Percentiles rank a stretch among this genome's conserved stretches.
phyloP scores from a whole-genome alignment of 176 grass and related monocot species.

The Oryza glumipatula region DNA sequence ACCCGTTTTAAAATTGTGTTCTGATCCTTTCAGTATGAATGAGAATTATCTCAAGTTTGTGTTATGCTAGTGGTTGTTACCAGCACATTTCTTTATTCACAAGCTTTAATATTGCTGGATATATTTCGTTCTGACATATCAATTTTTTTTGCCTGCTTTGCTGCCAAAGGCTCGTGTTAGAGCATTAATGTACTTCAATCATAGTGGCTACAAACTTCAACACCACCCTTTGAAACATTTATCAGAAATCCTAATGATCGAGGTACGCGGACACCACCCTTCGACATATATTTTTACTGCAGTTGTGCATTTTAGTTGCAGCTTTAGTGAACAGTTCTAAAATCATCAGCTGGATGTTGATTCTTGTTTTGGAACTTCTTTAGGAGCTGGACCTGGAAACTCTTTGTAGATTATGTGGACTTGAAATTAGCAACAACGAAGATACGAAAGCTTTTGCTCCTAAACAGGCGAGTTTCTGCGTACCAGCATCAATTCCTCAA shows the following conservation, averaged over 20 bases:
- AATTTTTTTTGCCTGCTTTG: slow-evolving; percentile 29
- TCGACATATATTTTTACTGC: slow-evolving; percentile 38
- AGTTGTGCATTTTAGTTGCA: slow-evolving; percentile 1
- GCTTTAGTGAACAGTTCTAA: neutral
- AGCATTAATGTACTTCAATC: slow-evolving; percentile 78
- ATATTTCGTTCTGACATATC: slow-evolving; percentile 23
- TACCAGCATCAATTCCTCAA: slow-evolving; percentile 46
- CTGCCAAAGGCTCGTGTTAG: slow-evolving; percentile 65
- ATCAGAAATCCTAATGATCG: slow-evolving; percentile 72
- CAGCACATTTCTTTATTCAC: slow-evolving; percentile 11
- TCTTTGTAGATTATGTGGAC: slow-evolving; percentile 71
- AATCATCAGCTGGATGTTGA: neutral
- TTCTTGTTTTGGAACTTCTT: slow-evolving; percentile 31
- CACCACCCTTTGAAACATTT: slow-evolving; percentile 63
- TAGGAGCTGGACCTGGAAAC: slow-evolving; percentile 76
- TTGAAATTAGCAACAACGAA: slow-evolving; percentile 62
- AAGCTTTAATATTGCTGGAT: slow-evolving; percentile 13
- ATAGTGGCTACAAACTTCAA: slow-evolving; percentile 82
- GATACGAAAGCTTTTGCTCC: slow-evolving; percentile 56
- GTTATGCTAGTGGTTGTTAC: neutral
- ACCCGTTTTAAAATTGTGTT: neutral
- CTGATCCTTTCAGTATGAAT: slow-evolving; percentile 22
- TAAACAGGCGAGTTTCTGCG: slow-evolving; percentile 73
- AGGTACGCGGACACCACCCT: slow-evolving; percentile 75
- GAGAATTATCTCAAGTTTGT: slow-evolving; percentile 28